A percentile compares a stretch with the other conserved stretches of the same genome.
Evolutionary conservation across 257 asterid species (phyloP).

Genomic region (Mitragyna speciosa): DNA sequence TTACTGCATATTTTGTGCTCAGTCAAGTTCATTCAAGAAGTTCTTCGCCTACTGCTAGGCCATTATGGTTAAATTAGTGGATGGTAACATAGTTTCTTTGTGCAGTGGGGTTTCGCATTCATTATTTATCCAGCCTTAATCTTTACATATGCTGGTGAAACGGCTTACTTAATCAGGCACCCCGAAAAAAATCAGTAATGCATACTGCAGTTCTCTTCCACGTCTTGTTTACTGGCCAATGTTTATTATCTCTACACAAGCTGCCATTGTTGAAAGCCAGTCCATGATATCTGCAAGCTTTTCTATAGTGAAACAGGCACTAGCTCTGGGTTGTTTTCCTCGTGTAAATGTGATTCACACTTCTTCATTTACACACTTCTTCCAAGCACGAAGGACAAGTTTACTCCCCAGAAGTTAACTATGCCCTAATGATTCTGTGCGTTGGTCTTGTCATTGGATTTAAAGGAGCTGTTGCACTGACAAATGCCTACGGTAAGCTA

Average conservation of each 20-base stretch:
- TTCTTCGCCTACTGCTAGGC: no score
- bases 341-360: slow-evolving; percentile 64
- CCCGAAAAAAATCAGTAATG: slow-evolving; percentile 51
- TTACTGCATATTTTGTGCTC: no score
- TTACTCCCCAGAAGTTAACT: slow-evolving; percentile 72
- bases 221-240: slow-evolving; percentile 66
- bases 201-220: slow-evolving; percentile 69
- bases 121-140: slow-evolving; percentile 66
- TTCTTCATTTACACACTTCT: slow-evolving; percentile 84
- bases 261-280: slow-evolving; percentile 62
- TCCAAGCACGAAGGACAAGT: slow-evolving; percentile 61
- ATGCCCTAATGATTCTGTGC: slow-evolving; percentile 41
- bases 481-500: slow-evolving; percentile 58
- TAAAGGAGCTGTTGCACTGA: slow-evolving; percentile 56
- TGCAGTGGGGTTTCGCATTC: slow-evolving; percentile 60
- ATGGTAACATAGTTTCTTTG: background rate
- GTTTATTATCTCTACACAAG: slow-evolving; percentile 60
- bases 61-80: no score
- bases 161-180: slow-evolving; percentile 57
- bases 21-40: no score
- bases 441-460: slow-evolving; percentile 49
- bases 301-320: slow-evolving; percentile 68
- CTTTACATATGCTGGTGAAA: slow-evolving; percentile 63
- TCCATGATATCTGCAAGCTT: slow-evolving; percentile 73
- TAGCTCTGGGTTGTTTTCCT: slow-evolving; percentile 67